phyloP scores from a whole-genome alignment of 2,329 filamentous ascomycete genomes.

The Colletotrichum kahawae region DNA sequence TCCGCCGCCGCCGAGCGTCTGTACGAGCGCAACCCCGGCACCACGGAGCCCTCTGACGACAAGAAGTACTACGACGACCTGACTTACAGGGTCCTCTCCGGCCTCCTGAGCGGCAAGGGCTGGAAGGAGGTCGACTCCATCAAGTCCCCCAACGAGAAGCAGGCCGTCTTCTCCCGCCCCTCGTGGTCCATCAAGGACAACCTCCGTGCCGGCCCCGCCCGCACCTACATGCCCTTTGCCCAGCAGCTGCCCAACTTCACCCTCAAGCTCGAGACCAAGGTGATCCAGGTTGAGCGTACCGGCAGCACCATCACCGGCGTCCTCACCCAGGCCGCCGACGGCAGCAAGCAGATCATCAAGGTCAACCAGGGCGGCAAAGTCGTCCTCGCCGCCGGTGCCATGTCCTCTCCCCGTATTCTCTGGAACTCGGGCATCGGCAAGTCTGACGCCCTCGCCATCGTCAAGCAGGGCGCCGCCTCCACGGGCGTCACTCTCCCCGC shows the following conservation, averaged over 20 bases:
- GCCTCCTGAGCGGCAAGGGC: slow-evolving; percentile 10
- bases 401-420: slow-evolving; percentile 25
- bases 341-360: slow-evolving; percentile 24
- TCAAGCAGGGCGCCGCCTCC: slow-evolving; percentile 17
- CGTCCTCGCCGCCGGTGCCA: slow-evolving; percentile 26
- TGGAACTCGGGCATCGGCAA: slow-evolving; percentile 26
- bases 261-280: slow-evolving; percentile 26
- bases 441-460: slow-evolving; percentile 23
- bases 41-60: slow-evolving; percentile 29
- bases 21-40: slow-evolving; percentile 31
- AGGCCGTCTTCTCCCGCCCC: slow-evolving; percentile 10
- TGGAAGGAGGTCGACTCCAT: slow-evolving; percentile 37
- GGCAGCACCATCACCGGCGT: slow-evolving; percentile 27
- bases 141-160: slow-evolving; percentile 35
- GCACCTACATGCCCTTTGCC: slow-evolving; percentile 27
- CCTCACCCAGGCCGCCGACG: slow-evolving; percentile 21
- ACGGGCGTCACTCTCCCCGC: slow-evolving; percentile 53
- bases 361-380: slow-evolving; percentile 26
- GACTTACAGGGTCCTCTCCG: background rate
- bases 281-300: slow-evolving; percentile 24
- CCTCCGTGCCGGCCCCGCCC: slow-evolving; percentile 23
- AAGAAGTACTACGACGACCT: slow-evolving; percentile 22
- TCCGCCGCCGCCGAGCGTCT: slow-evolving; percentile 28
- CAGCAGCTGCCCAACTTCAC: slow-evolving; percentile 27
- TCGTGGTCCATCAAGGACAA: slow-evolving; percentile 17